Base-by-base conservation (phyloP, 2,329 filamentous ascomycete species). In the Colletotrichum sp. region DNA sequence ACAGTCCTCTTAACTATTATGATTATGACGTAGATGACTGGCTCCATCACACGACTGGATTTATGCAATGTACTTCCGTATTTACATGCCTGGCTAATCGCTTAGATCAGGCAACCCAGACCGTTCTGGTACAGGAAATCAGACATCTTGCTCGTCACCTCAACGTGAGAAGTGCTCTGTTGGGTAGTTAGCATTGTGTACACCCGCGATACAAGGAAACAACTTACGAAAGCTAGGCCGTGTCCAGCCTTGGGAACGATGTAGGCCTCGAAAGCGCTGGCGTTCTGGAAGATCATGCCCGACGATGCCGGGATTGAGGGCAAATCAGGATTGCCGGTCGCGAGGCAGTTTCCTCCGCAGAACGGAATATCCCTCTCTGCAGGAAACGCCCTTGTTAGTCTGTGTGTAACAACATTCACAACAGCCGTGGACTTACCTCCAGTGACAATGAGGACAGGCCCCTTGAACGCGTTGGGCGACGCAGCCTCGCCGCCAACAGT, bases 341-440 rank as follows among this genome's bases (percentile, higher is more conserved):
- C 84, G 5, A 85, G 80, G 83, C 91, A 93, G 81, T 93, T 88
- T 30, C 91, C 90, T 5, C 91, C 92, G 75, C 92, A 94, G 82
- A 91, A 93, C 8, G 90, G 88, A 13, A 89, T 74, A 65, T 92
- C 89, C 15, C 82, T 81, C 25, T 87, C 87, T 88, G 16, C 19
- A 5, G 52, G 11, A 39, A 13, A 52, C 16, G 5, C 8, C 30
- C 13, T n/a, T 5, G 30, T 57, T 3, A 63, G 25, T 12, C 22
- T 19, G 8, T 13, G 12, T 44, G 3, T 25, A 5, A 7, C 44
- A 48, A 15, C 8, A 59, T 61, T 6, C 16, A 22, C 28, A 8
- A 11, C 5, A n/a, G 1, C 22, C 28, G 3, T 19, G 11, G 15
- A 77, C 84, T 81, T 76, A 87, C 87, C 82, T 73, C 92, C 91